A percentile compares a stretch with the other conserved stretches of the same genome.
Evolutionary conservation across 2,329 filamentous ascomycete genomes (phyloP).

Genomic region (Colletotrichum agaves): DNA sequence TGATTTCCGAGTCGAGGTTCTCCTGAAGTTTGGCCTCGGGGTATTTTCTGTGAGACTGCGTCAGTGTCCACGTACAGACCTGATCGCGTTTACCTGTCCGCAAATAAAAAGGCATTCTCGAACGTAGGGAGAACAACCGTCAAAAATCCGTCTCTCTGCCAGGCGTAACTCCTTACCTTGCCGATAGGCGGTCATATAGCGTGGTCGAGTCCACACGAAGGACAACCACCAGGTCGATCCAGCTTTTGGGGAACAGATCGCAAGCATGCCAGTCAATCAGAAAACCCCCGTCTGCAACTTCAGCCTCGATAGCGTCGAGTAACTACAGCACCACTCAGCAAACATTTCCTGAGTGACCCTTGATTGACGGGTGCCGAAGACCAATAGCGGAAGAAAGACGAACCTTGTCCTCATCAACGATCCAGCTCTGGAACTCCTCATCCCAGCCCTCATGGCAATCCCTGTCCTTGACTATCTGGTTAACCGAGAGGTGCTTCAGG

Average conservation of each 20-base stretch:
- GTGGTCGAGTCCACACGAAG: conserved; percentile 82
- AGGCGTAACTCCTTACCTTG: conserved; percentile 61
- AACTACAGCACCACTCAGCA: conserved; percentile 61
- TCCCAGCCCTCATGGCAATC: conserved; percentile 90
- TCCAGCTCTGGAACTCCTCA: conserved; percentile 85
- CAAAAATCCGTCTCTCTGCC: no score
- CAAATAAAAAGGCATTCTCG: no score
- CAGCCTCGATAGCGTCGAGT: conserved; percentile 88
- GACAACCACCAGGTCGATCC: conserved; percentile 96
- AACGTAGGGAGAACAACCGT: no score
- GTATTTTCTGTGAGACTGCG: conserved; percentile 70
- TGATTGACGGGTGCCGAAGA: no score
- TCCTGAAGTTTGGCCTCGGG: conserved; percentile 90
- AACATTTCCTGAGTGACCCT: no score
- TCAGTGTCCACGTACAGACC: no score
- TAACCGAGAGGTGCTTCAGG: conserved; percentile 86
- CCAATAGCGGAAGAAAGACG: not conserved
- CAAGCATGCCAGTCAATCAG: conserved; percentile 99
- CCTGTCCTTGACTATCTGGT: conserved; percentile 89
- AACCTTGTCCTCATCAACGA: conserved; percentile 97
- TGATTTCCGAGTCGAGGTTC: conserved; percentile 97
- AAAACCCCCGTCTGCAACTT: conserved; percentile 80
- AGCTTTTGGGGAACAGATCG: conserved; percentile 91
- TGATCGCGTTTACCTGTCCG: not conserved
- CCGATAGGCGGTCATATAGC: conserved; percentile 85